Evolutionary conservation across 202 grass and related monocot species (phyloP).

Genomic region (Dendrocalamus latiflorus): DNA sequence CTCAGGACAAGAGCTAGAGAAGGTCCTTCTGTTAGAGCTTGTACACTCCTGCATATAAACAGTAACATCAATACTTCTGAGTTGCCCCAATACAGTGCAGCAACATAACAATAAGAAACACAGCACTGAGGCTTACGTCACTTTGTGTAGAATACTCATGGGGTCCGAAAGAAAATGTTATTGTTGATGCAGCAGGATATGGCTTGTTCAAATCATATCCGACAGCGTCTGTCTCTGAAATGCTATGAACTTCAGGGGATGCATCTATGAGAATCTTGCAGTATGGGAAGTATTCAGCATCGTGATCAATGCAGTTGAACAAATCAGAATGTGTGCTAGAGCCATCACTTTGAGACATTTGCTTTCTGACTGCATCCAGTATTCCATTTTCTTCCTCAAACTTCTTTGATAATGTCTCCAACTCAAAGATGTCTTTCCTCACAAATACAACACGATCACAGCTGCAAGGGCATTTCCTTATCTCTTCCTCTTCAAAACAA

Average conservation of each 20-base stretch:
- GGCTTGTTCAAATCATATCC: conserved; percentile 52
- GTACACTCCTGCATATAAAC: conserved; percentile 51
- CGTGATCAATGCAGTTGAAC: conserved; percentile 10
- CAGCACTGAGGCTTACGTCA: conserved; percentile 39
- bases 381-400: conserved; percentile 54
- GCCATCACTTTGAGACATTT: conserved; percentile 21
- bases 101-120: conserved; percentile 12
- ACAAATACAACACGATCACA: conserved; percentile 57
- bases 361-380: conserved; percentile 30
- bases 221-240: conserved; percentile 13
- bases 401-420: conserved; percentile 59
- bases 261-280: conserved; percentile 53
- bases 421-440: conserved; percentile 59
- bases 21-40: conserved; percentile 38
- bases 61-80: conserved; percentile 24
- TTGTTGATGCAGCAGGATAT: conserved; percentile 42
- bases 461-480: conserved; percentile 56
- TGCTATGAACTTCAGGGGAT: conserved; percentile 27
- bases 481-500: conserved; percentile 60
- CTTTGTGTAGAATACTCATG: conserved; percentile 49
- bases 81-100: not conserved
- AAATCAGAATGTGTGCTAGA: conserved; percentile 21
- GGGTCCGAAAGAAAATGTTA: conserved; percentile 38
- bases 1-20: conserved; percentile 27
- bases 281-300: conserved; percentile 54